These are phyloP conservation scores for Aspergillus heteromorphus DNA, from an alignment of 495 filamentous ascomycete species.

Conservation along the genomic window DNA sequence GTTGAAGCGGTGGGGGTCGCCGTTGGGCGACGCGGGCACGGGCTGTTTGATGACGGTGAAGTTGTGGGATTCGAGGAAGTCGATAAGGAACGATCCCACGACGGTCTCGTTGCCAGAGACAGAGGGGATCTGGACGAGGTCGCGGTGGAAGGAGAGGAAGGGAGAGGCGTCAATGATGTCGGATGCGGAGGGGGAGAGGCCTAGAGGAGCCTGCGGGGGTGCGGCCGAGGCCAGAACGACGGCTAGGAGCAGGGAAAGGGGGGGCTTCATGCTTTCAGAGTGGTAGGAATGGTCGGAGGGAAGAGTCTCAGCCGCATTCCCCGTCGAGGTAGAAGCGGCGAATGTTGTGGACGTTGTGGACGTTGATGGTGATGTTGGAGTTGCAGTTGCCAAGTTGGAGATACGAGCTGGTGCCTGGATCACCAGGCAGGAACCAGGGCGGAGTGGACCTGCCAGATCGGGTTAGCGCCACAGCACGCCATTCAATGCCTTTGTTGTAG, in stretches of 20 bases:
- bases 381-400: not conserved
- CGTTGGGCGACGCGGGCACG: constrained; percentile 22
- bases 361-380: not conserved
- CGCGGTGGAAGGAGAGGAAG: constrained; percentile 72
- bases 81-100: constrained; percentile 61
- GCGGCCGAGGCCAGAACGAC: constrained; percentile 16
- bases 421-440: not conserved
- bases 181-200: constrained; percentile 12
- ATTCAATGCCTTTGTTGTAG: not conserved
- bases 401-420: not conserved
- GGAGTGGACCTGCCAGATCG: not conserved
- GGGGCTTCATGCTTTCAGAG: not conserved
- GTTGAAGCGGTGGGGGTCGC: constrained; percentile 52
- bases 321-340: not conserved
- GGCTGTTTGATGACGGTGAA: constrained; percentile 64
- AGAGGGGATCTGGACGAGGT: constrained; percentile 70
- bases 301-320: not conserved
- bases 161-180: constrained; percentile 33
- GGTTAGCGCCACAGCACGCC: not conserved
- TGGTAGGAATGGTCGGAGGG: not conserved
- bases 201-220: constrained; percentile 7
- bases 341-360: not conserved
- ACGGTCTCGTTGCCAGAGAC: constrained; percentile 67
- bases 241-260: not conserved
- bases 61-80: constrained; percentile 58